Conservation (phyloP, 202 grass and related monocot species). For the Carex sylvatica region DNA sequence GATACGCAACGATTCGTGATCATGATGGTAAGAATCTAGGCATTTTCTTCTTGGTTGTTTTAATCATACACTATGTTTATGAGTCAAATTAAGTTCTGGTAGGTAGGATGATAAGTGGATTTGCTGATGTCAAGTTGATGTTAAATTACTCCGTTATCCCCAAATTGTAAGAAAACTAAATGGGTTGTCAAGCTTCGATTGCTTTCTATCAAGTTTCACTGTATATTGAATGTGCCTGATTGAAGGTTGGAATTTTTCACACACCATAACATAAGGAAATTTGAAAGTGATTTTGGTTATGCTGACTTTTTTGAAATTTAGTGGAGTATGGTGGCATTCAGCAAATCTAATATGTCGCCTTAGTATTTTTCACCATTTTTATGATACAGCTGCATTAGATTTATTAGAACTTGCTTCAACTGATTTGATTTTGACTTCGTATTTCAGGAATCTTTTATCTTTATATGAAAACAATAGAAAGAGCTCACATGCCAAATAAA, state of each 20-base stretch:
- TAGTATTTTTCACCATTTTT: neutral
- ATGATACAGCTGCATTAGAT: neutral
- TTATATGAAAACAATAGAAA: conserved; percentile 96
- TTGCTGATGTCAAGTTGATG: neutral
- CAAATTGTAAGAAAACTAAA: neutral
- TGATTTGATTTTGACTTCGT: neutral
- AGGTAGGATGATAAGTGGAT: neutral
- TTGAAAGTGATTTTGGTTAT: neutral
- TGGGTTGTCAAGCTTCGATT: neutral
- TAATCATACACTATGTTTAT: neutral
- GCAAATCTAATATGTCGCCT: neutral
- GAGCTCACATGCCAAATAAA: conserved; percentile 90
- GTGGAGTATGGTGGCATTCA: neutral
- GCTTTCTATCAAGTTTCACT: neutral
- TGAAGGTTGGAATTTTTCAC: neutral
- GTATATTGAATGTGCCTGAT: neutral
- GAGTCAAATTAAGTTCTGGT: neutral
- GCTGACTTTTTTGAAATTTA: neutral
- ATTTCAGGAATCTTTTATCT: conserved; percentile 81
- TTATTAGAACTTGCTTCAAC: neutral
- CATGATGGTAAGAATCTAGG: conserved; percentile 47
- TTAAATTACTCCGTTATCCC: neutral
- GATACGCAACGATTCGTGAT: conserved; percentile 79
- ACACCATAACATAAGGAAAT: neutral
- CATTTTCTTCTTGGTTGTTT: neutral